phyloP scores from a whole-genome alignment of 192 early-diverging fungal genomes.

The Coemansia sp. region DNA sequence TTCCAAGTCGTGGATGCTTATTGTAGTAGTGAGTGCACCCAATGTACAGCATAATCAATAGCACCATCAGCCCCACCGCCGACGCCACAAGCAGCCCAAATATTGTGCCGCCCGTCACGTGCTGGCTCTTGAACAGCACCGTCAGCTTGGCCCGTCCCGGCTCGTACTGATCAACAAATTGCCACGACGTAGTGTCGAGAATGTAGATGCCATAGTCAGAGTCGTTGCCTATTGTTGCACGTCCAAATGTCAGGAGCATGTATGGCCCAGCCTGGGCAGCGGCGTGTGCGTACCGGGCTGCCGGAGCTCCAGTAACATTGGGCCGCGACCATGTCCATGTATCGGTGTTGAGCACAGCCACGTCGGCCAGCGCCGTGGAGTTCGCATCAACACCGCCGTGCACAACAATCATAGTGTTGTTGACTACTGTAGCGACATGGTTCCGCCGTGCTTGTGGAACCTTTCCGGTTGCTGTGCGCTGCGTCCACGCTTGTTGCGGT shows the following conservation, averaged over 20 bases:
- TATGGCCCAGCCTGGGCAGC: constrained; percentile 44
- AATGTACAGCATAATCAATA: constrained; percentile 36
- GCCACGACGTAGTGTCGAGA: constrained; percentile 41
- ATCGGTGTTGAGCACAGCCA: constrained; percentile 48
- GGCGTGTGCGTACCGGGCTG: constrained; percentile 42
- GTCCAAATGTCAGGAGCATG: constrained; percentile 45
- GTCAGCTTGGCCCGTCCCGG: constrained; percentile 27
- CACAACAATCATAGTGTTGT: constrained; percentile 33
- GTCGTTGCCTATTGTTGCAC: background rate
- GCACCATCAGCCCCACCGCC: constrained; percentile 25
- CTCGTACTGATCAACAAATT: constrained; percentile 38
- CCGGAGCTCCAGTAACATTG: constrained; percentile 12
- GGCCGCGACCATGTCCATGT: constrained; percentile 47
- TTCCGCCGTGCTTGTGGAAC: constrained; percentile 24
- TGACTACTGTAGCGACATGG: constrained; percentile 46
- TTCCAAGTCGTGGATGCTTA: constrained; percentile 34
- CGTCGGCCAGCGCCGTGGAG: constrained; percentile 32
- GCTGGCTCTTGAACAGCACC: constrained; percentile 19
- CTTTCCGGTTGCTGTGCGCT: constrained; percentile 21
- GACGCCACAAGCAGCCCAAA: constrained; percentile 48
- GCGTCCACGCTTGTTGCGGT: constrained; percentile 26
- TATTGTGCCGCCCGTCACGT: constrained; percentile 41
- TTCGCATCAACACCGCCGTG: constrained; percentile 42
- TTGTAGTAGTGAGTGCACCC: constrained; percentile 47
- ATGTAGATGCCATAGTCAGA: constrained; percentile 40